A percentile compares a stretch with the other conserved stretches of the same genome.
Evolutionary conservation across 345 rosid genomes (phyloP).

Genomic region (Pugionium dolabratum): DNA sequence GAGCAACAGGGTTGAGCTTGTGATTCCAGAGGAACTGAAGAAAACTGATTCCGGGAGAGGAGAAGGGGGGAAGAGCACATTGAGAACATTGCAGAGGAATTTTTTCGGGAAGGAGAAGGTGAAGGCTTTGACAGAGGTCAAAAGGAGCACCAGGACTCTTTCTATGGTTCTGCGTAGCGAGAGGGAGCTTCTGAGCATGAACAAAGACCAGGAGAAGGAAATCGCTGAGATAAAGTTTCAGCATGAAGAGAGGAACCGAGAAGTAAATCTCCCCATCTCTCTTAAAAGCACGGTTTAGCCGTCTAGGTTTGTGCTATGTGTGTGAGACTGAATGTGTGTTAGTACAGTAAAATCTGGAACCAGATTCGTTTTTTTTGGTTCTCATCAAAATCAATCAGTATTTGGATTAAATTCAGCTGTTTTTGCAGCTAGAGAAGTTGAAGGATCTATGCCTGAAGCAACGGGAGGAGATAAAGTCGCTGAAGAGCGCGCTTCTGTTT

Average conservation of each 20-base stretch:
- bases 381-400: background rate
- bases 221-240: constrained; percentile 53
- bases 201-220: constrained; percentile 69
- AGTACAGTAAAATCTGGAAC: background rate
- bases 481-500: constrained; percentile 71
- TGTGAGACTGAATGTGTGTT: background rate
- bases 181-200: constrained; percentile 75
- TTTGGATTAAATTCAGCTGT: background rate
- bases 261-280: constrained; percentile 42
- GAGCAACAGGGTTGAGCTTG: constrained; percentile 51
- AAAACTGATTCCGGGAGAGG: constrained; percentile 53
- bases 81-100: constrained; percentile 70
- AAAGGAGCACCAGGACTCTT: constrained; percentile 73
- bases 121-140: constrained; percentile 74
- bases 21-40: constrained; percentile 70
- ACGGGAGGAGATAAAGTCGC: constrained; percentile 81
- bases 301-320: background rate
- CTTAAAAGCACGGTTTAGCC: background rate
- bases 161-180: constrained; percentile 92
- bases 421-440: constrained; percentile 82
- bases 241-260: constrained; percentile 67
- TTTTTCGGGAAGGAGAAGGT: constrained; percentile 68
- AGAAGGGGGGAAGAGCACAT: constrained; percentile 35
- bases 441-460: constrained; percentile 89
- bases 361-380: background rate